These are phyloP conservation scores for Cladosporium sp. DNA, from an alignment of 2,329 filamentous ascomycete genomes.

Conservation along the genomic window DNA sequence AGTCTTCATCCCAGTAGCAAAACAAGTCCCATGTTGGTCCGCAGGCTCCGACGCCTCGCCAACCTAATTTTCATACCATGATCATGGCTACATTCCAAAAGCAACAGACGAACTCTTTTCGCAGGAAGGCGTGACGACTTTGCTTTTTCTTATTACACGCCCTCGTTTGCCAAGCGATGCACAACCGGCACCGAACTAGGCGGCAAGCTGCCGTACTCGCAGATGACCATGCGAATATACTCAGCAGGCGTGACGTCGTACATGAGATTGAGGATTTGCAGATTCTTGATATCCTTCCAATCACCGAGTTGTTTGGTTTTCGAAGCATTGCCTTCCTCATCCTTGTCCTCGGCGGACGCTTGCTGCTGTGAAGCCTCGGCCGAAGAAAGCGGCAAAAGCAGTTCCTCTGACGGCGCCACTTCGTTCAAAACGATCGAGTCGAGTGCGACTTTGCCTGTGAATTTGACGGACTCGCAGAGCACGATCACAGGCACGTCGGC, in stretches of 20 bases:
- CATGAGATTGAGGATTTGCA: conserved; percentile 69
- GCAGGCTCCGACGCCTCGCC: too few species aligned
- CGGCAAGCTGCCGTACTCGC: conserved; percentile 82
- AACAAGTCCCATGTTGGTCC: too few species aligned
- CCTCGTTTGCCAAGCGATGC: conserved; percentile 47
- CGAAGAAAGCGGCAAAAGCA: conserved; percentile 34
- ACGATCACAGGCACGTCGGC: conserved; percentile 77
- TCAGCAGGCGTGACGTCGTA: conserved; percentile 89
- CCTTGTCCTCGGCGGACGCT: conserved; percentile 13
- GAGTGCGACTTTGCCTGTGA: conserved; percentile 81
- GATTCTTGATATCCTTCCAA: conserved; percentile 56
- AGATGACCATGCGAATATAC: conserved; percentile 83
- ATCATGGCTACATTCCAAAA: not conserved
- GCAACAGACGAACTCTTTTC: not conserved
- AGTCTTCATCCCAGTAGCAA: too few species aligned
- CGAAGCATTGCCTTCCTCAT: conserved; percentile 23
- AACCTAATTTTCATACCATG: not conserved
- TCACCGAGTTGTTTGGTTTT: conserved; percentile 38
- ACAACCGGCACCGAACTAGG: conserved; percentile 79
- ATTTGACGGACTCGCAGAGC: conserved; percentile 92
- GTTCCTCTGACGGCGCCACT: conserved; percentile 70
- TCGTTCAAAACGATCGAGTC: conserved; percentile 95
- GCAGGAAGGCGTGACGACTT: too few species aligned
- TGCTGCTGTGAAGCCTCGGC: not conserved
- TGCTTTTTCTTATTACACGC: conserved; percentile 8